Percentiles rank a stretch among this genome's conserved stretches.
Evolutionary conservation across 2,329 filamentous ascomycete species (phyloP).

Genomic region (Fusarium continuum): DNA sequence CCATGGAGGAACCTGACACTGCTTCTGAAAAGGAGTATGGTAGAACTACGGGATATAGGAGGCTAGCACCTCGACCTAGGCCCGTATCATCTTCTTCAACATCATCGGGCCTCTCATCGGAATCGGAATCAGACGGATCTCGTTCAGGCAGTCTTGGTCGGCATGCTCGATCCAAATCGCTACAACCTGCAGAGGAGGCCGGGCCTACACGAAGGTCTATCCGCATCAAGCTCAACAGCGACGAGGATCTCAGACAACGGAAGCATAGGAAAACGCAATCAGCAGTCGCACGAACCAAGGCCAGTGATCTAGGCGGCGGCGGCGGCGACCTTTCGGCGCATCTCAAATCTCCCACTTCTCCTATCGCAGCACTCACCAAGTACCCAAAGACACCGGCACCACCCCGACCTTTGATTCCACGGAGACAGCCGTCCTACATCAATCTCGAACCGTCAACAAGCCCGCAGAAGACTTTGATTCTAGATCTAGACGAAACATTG

Average conservation of each 20-base stretch:
- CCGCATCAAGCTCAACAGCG: conserved; percentile 87
- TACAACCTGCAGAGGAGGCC: conserved; percentile 68
- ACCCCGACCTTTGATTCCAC: conserved; percentile 87
- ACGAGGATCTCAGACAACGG: conserved; percentile 77
- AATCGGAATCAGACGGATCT: conserved; percentile 70
- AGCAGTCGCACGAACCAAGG: conserved; percentile 55
- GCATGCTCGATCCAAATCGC: conserved; percentile 72
- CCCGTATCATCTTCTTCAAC: conserved; percentile 52
- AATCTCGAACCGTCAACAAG: conserved; percentile 64
- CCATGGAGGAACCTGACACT: conserved; percentile 39
- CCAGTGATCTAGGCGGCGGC: conserved; percentile 49
- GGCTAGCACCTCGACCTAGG: conserved; percentile 41
- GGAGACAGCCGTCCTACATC: conserved; percentile 88
- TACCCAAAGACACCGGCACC: conserved; percentile 92
- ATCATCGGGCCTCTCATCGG: conserved; percentile 75
- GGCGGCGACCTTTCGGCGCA: conserved; percentile 73
- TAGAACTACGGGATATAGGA: conserved; percentile 43
- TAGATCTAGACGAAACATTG: conserved; percentile 95
- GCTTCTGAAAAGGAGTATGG: conserved; percentile 44
- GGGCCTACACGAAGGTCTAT: conserved; percentile 79
- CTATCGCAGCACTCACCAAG: conserved; percentile 78
- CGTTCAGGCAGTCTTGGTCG: conserved; percentile 47
- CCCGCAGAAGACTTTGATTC: conserved; percentile 89
- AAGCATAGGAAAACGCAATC: conserved; percentile 73
- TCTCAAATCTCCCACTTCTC: conserved; percentile 93